phyloP scores from a whole-genome alignment of 805 yeast genomes.

The Peterozyma xylosa region DNA sequence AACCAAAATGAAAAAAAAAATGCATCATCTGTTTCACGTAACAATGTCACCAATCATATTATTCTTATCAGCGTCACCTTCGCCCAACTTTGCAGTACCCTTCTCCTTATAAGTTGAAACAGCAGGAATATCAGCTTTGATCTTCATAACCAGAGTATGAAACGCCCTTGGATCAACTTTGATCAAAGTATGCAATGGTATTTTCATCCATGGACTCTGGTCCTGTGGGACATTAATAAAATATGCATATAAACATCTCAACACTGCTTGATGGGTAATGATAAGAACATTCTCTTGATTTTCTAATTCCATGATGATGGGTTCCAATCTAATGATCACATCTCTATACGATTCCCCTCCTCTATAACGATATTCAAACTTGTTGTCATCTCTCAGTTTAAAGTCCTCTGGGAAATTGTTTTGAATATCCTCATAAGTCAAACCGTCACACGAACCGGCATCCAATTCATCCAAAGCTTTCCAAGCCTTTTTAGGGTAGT shows the following conservation, averaged over 20 bases:
- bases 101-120: slow-evolving; percentile 94
- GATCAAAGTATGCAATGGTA: slow-evolving; percentile 92
- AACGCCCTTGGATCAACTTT: slow-evolving; percentile 94
- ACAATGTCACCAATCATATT: slow-evolving; percentile 44
- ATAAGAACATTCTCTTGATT: slow-evolving; percentile 93
- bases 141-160: slow-evolving; percentile 78
- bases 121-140: slow-evolving; percentile 95
- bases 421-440: slow-evolving; percentile 92
- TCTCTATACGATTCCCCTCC: slow-evolving; percentile 98
- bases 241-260: slow-evolving; percentile 94
- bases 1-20: not conserved
- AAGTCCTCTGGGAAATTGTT: slow-evolving; percentile 85
- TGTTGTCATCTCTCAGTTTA: slow-evolving; percentile 90
- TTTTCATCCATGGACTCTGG: slow-evolving; percentile 98
- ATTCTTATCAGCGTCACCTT: slow-evolving; percentile 28
- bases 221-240: slow-evolving; percentile 98
- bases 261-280: slow-evolving; percentile 95
- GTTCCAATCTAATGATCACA: slow-evolving; percentile 90
- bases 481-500: slow-evolving; percentile 84
- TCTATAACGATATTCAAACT: slow-evolving; percentile 90
- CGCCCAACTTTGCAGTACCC: slow-evolving; percentile 71
- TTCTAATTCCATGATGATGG: slow-evolving; percentile 97
- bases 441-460: slow-evolving; percentile 96
- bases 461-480: slow-evolving; percentile 95
- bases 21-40: slow-evolving; percentile 18